Evolutionary conservation across 129 eudicot genomes (phyloP).

Genomic region (Erigeron canadensis): DNA sequence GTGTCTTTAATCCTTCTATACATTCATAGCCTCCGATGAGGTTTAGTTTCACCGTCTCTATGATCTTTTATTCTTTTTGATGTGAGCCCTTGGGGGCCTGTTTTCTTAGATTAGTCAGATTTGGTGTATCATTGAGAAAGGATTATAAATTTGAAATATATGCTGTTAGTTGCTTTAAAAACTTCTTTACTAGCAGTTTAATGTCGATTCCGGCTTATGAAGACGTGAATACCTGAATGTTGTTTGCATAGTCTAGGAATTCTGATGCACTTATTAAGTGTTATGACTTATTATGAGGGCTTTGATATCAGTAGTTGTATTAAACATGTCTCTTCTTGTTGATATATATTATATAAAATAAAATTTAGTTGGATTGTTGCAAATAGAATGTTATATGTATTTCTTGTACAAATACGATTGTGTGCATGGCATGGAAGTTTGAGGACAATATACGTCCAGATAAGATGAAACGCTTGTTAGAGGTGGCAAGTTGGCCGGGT

Average conservation of each 20-base stretch:
- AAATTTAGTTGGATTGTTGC: too few species aligned
- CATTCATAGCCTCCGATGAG: conserved; percentile 22
- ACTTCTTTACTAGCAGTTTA: background rate
- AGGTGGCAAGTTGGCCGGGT: background rate
- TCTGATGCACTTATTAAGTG: too few species aligned
- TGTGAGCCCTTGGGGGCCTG: background rate
- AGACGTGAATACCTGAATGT: too few species aligned
- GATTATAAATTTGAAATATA: background rate
- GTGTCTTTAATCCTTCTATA: conserved; percentile 15
- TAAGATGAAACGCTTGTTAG: background rate
- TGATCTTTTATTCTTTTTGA: conserved; percentile 19
- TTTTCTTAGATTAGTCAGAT: conserved; percentile 13
- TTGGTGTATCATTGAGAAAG: background rate
- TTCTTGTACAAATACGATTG: too few species aligned
- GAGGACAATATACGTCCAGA: too few species aligned
- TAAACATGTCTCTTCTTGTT: too few species aligned
- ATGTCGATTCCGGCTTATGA: background rate
- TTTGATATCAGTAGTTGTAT: too few species aligned
- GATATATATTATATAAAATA: too few species aligned
- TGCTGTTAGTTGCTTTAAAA: background rate
- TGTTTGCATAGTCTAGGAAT: too few species aligned
- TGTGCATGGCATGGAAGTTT: too few species aligned
- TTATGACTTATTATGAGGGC: too few species aligned
- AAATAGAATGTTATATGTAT: too few species aligned
- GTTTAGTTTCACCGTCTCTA: conserved; percentile 8